Evolutionary conservation across 129 eudicot species (phyloP), one percentile per base, ranked within the genome.

Genomic region (Flaveria ramosissima): DNA sequence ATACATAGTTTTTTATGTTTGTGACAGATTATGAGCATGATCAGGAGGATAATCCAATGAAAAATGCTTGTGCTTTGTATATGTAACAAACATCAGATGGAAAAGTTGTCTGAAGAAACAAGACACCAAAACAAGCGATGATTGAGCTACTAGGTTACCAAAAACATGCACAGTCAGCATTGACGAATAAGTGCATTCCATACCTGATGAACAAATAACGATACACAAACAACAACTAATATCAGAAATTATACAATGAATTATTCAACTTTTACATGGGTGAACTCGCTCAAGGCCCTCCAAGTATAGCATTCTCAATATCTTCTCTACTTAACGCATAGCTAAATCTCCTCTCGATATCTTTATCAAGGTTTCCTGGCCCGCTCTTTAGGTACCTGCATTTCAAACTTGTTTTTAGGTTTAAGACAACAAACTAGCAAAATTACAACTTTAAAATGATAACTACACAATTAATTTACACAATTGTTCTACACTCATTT

Each of bases 311-410:
- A 82, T 94, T 94, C 80, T 94, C 99, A 23, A 94, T 94, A 79
- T 94, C 99, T 72, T 94, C 99, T 85, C 99, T 89, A 74, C 99
- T 91, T 45, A 94, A 83, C 6, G 99, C 97, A 71, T 91, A 94
- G 60, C 97, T 94, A 80, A 94, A 94, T 89, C 93, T 86, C 80
- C 99, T 91, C 69, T 94, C 99, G 14, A 94, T 79, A 69, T 94
- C 99, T 84, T 94, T 94, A 52, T 89, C 99, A 43, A 94, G 90
- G 65, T 83, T 86, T 42, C 99, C 92, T 1, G 97, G 89, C 82
- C 96, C 97, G 69, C 80, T 91, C 86, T 92, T 94, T 60, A 90
- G 75, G 76, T 94, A 94, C 92, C 99, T 91, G 84, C 90, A 84
- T 55, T 84, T 63, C 64, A 63, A 72, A 81, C 32, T 50, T 24